phyloP scores from a whole-genome alignment of 1,284 basidiomycete species.

The Ganoderma resinaceum region DNA sequence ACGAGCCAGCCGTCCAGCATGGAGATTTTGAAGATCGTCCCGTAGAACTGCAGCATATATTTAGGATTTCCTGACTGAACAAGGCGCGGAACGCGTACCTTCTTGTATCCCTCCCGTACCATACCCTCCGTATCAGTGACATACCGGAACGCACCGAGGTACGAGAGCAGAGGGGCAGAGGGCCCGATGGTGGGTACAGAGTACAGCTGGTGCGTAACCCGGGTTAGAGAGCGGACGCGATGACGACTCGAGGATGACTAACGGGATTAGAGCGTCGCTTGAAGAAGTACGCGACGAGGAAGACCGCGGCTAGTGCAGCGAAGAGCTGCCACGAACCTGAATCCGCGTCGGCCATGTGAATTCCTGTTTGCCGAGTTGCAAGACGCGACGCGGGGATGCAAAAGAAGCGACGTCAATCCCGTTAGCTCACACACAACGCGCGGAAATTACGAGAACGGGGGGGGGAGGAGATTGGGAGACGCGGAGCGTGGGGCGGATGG shows the following conservation, averaged over 20 bases:
- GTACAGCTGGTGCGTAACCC: slow-evolving; percentile 19
- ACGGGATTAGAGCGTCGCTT: slow-evolving; percentile 23
- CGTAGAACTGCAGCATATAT: slow-evolving; percentile 40
- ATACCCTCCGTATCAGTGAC: slow-evolving; percentile 34
- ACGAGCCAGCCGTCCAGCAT: slow-evolving; percentile 48
- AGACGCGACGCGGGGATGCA: not conserved
- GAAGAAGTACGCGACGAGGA: slow-evolving; percentile 16
- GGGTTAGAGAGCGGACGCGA: too few species aligned
- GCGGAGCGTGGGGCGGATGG: not conserved
- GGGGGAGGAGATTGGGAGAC: not conserved
- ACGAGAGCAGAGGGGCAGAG: slow-evolving; percentile 39
- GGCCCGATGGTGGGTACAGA: slow-evolving; percentile 42
- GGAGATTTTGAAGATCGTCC: slow-evolving; percentile 50
- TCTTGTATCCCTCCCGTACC: slow-evolving; percentile 41
- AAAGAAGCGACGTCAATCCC: not conserved
- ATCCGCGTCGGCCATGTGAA: slow-evolving; percentile 3
- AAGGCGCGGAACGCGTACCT: slow-evolving; percentile 29
- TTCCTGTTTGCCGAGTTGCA: slow-evolving; percentile 4
- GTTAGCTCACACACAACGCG: not conserved
- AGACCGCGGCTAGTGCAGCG: slow-evolving; percentile 15
- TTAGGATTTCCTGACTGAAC: not conserved
- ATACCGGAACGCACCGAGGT: slow-evolving; percentile 37
- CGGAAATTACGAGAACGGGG: not conserved
- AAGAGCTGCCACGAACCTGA: slow-evolving; percentile 22
- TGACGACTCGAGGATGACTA: not conserved